phyloP scores from a whole-genome alignment of 2,329 filamentous ascomycete species.

The Dichotomopilus funicola region DNA sequence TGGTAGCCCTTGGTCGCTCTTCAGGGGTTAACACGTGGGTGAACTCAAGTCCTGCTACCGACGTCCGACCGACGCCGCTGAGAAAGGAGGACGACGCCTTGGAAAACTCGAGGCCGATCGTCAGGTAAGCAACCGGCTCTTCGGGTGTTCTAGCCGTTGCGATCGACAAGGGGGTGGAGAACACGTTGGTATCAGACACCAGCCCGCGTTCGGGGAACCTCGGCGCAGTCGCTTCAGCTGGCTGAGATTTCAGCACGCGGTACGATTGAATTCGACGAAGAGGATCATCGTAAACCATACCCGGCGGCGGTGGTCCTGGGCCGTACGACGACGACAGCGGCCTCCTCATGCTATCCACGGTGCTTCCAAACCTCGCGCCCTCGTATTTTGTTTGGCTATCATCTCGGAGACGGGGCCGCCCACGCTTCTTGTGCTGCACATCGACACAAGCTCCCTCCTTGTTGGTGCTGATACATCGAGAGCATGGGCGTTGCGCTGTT shows the following conservation, averaged over 20 bases:
- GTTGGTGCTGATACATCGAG: constrained; percentile 68
- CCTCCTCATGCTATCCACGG: constrained; percentile 42
- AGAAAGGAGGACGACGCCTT: constrained; percentile 51
- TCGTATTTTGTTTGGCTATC: constrained; percentile 58
- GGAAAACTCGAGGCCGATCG: constrained; percentile 50
- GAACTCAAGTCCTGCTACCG: constrained; percentile 44
- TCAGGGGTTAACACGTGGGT: constrained; percentile 45
- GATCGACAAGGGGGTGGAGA: constrained; percentile 38
- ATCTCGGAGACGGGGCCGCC: constrained; percentile 69
- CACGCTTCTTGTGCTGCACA: constrained; percentile 80
- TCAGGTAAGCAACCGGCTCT: constrained; percentile 54
- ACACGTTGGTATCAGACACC: constrained; percentile 44
- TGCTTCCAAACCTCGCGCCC: constrained; percentile 39
- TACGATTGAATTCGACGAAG: constrained; percentile 43
- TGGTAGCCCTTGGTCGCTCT: constrained; percentile 48
- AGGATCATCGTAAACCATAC: constrained; percentile 41
- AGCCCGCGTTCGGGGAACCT: constrained; percentile 47
- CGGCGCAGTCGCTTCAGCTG: constrained; percentile 40
- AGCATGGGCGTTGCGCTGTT: constrained; percentile 67
- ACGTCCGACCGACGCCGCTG: constrained; percentile 46
- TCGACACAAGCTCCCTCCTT: constrained; percentile 77
- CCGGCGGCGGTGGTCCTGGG: constrained; percentile 34
- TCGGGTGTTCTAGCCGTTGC: constrained; percentile 37
- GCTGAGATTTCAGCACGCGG: constrained; percentile 49
- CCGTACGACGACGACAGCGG: constrained; percentile 45